Conservation (phyloP, 768 basidiomycete genomes). For the Postia placenta region DNA sequence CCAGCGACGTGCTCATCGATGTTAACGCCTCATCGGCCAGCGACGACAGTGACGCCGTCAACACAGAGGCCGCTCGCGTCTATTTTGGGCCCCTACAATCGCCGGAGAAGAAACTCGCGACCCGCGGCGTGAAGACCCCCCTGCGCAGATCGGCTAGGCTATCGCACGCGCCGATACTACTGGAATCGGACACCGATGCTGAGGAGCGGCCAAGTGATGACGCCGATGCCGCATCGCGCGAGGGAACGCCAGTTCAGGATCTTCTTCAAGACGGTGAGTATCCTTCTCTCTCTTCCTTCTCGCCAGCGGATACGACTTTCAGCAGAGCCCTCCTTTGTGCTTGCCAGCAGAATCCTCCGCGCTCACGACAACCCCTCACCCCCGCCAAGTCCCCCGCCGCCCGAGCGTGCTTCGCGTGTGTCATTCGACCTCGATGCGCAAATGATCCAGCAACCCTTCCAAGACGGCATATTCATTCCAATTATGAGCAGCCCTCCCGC, state of each 20-base stretch:
- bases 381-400: constrained; percentile 32
- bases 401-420: constrained; percentile 6
- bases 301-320: constrained; percentile 1
- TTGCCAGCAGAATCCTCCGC: constrained; percentile 60
- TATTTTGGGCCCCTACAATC: constrained; percentile 49
- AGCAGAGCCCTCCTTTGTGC: constrained; percentile 56
- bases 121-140: constrained; percentile 27
- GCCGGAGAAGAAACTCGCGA: constrained; percentile 42
- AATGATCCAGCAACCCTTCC: too few species aligned
- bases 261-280: constrained; percentile 27
- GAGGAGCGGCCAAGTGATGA: constrained; percentile 4
- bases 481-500: too few species aligned
- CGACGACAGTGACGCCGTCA: constrained; percentile 16
- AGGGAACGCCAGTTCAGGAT: constrained; percentile 14
- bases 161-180: constrained; percentile 26
- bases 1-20: constrained; percentile 2
- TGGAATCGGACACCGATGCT: constrained; percentile 5
- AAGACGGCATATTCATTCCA: neutral
- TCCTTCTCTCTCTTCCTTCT: neutral
- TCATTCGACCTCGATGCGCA: too few species aligned
- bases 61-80: constrained; percentile 37
- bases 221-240: neutral
- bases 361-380: constrained; percentile 78
- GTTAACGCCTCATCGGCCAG: constrained; percentile 6
- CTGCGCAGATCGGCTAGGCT: constrained; percentile 48